Percentiles rank a stretch among this genome's conserved stretches.
Conservation (phyloP, 768 basidiomycete species). For the Lepiota venenata region DNA sequence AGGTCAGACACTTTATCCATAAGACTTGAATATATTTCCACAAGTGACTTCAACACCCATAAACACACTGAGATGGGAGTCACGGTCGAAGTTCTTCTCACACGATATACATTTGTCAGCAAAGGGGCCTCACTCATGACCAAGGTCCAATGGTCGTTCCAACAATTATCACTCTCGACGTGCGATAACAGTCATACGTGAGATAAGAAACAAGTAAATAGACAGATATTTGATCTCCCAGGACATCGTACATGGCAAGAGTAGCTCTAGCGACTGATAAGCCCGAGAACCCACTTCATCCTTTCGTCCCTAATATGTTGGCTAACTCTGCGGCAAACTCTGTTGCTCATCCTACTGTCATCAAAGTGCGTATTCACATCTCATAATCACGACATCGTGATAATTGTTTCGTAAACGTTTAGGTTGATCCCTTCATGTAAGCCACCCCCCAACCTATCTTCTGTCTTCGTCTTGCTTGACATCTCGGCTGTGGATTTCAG, state of each 20-base stretch:
- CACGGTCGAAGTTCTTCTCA: too few relatives aligned
- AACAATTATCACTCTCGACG: too few relatives aligned
- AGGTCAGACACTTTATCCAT: too few relatives aligned
- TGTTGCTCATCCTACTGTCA: slow-evolving; percentile 52
- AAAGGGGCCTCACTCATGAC: too few relatives aligned
- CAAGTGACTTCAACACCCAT: too few relatives aligned
- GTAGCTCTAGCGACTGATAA: not conserved
- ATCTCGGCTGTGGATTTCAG: slow-evolving; percentile 16
- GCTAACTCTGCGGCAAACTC: slow-evolving; percentile 58
- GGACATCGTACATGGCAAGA: too few relatives aligned
- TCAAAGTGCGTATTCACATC: slow-evolving; percentile 37
- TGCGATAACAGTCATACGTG: not conserved
- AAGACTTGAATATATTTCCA: too few relatives aligned
- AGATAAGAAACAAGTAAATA: not conserved
- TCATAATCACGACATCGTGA: not conserved
- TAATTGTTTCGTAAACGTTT: not conserved
- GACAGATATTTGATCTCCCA: too few relatives aligned
- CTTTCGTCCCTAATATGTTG: slow-evolving; percentile 22
- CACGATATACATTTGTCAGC: too few relatives aligned
- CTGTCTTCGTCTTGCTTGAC: not conserved
- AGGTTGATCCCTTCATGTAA: slow-evolving; percentile 74
- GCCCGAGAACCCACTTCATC: not conserved
- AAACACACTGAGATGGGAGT: too few relatives aligned
- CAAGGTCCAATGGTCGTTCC: too few relatives aligned
- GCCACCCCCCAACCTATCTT: slow-evolving; percentile 16